Percentiles rank a stretch among this genome's conserved stretches.
These are phyloP conservation scores for Fusarium metavorans DNA, from an alignment of 2,329 filamentous ascomycete species.

Conservation along the genomic window DNA sequence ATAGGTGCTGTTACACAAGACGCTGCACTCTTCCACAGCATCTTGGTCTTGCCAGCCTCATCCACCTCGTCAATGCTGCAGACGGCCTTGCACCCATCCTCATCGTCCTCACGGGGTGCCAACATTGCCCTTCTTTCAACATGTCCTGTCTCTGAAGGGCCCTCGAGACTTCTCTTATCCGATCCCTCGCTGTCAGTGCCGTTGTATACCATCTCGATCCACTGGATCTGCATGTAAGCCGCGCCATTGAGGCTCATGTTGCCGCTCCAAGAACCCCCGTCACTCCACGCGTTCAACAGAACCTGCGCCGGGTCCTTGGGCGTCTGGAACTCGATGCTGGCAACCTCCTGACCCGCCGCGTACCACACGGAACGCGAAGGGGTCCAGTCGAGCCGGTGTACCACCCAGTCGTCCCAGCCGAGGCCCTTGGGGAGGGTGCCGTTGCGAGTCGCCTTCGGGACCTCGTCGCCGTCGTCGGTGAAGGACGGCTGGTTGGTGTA, in stretches of 20 bases:
- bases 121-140: constrained; percentile 47
- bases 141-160: not conserved
- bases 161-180: constrained; percentile 21
- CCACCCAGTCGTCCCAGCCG: constrained; percentile 67
- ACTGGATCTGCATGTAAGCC: constrained; percentile 70
- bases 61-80: constrained; percentile 52
- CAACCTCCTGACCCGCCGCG: constrained; percentile 62
- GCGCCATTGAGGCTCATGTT: constrained; percentile 64
- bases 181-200: constrained; percentile 39
- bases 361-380: constrained; percentile 66
- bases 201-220: constrained; percentile 72
- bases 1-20: constrained; percentile 4
- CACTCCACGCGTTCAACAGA: constrained; percentile 71
- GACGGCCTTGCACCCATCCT: constrained; percentile 42
- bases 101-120: constrained; percentile 46
- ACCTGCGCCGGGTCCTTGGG: constrained; percentile 65
- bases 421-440: constrained; percentile 57
- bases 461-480: constrained; percentile 56
- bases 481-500: constrained; percentile 73
- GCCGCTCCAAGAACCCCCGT: constrained; percentile 70
- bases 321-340: constrained; percentile 66
- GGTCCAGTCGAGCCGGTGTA: constrained; percentile 72
- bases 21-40: constrained; percentile 44
- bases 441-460: constrained; percentile 61
- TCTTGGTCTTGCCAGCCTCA: constrained; percentile 37